Base-by-base conservation (phyloP, 2,329 filamentous ascomycete genomes). In the Dactylellina leptospora region DNA sequence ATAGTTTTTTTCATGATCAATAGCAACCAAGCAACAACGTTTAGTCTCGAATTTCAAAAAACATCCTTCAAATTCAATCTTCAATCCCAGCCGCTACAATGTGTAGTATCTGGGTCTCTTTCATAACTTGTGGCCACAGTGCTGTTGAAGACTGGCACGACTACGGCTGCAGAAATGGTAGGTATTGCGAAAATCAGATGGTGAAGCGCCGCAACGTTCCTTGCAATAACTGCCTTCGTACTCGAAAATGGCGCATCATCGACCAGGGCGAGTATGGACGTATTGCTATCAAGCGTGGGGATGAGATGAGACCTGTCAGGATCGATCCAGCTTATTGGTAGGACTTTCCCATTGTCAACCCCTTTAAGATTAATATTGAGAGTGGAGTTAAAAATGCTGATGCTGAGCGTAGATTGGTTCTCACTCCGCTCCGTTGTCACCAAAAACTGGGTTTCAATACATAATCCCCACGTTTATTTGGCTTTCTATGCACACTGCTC, bases 171-270 rank as follows among this genome's bases (percentile, higher is more conserved):
- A 27, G 2, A 1, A 40, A 18, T 18, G 10, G 16, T 0, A 23
- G n/a, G 3, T 8, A 18, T 4, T 66, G 61, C 10, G 23, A 42
- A 4, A 56, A 66, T n/a, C 28, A 56, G 18, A 50, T 50, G 36
- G 42, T 20, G 10, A 66, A 20, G 16, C n/a, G 20, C 10, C 45
- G 62, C 3, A 59, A 68, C 23, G 62, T 68, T 2, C 62, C 62
- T 2, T 68, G 62, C 6, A 44, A 68, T 13, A 30, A 59, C 1
- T 68, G 62, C n/a, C 44, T 68, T 5, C 54, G 62, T 1, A 53
- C 11, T 10, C 13, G 54, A 9, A 16, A n/a, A 3, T 68, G 62
- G 62, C 42, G 48, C 25, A 63, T 63, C 11, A 18, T 63, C n/a
- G 50, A 54, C 25, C 42, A 44, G 0, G 59, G 27, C 1, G 47